A percentile compares a stretch with the other conserved stretches of the same genome.
phyloP scores from a whole-genome alignment of 2,329 filamentous ascomycete species.

The Exophiala viscosa region DNA sequence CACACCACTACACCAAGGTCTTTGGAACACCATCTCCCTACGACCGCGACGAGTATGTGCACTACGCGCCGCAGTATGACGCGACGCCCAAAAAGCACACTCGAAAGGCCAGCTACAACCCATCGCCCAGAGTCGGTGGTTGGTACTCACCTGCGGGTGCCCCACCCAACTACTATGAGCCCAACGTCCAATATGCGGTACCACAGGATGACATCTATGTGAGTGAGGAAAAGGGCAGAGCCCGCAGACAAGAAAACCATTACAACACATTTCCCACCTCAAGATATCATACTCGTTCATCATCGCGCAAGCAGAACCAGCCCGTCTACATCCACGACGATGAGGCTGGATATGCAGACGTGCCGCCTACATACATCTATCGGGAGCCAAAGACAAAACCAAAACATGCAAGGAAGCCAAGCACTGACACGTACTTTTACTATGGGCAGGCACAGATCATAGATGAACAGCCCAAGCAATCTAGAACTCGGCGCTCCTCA shows the following conservation, averaged over 20 bases:
- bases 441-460: conserved; percentile 53
- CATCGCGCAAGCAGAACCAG: conserved; percentile 45
- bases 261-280: conserved; percentile 50
- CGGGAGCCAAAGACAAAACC: conserved; percentile 45
- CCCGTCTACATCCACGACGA: conserved; percentile 51
- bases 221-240: conserved; percentile 55
- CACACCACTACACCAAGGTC: conserved; percentile 30
- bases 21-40: conserved; percentile 34
- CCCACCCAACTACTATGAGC: conserved; percentile 45
- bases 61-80: conserved; percentile 28
- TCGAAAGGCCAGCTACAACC: conserved; percentile 55
- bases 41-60: conserved; percentile 28
- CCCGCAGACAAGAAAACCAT: conserved; percentile 35
- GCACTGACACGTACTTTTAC: conserved; percentile 51
- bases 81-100: conserved; percentile 50
- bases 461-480: conserved; percentile 52
- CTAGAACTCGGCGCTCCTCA: conserved; percentile 52
- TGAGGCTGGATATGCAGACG: conserved; percentile 55
- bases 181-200: conserved; percentile 48
- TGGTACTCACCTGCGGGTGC: conserved; percentile 44
- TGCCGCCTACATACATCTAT: conserved; percentile 44
- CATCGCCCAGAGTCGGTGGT: conserved; percentile 34
- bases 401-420: conserved; percentile 41
- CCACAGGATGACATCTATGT: conserved; percentile 60
- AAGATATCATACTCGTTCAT: conserved; percentile 34